phyloP scores from a whole-genome alignment of 176 grass and related monocot genomes.

The Alopecurus myosuroides region DNA sequence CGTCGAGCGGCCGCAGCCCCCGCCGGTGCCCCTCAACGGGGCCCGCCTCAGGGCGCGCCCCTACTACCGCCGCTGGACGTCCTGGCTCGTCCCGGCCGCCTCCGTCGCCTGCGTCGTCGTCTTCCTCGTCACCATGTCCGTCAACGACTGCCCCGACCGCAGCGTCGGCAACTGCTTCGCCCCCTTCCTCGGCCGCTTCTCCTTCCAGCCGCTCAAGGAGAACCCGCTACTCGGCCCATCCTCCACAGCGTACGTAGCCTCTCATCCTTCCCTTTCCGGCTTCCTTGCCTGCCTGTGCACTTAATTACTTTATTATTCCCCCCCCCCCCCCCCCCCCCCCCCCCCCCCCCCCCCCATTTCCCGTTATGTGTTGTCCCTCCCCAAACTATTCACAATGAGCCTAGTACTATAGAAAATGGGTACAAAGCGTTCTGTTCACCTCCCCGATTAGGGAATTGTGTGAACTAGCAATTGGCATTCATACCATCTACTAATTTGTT shows the following conservation, averaged over 20 bases:
- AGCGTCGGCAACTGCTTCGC: slow-evolving; percentile 35
- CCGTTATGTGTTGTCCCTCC: neutral
- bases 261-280: neutral
- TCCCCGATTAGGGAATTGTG: neutral
- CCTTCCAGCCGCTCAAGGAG: slow-evolving; percentile 78
- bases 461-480: neutral
- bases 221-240: slow-evolving; percentile 93
- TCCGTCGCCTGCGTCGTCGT: slow-evolving; percentile 39
- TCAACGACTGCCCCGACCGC: slow-evolving; percentile 75
- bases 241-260: slow-evolving; percentile 46
- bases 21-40: neutral
- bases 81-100: slow-evolving; percentile 63
- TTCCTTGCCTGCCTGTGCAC: neutral
- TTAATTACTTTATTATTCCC: too few species aligned
- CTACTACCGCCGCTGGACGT: slow-evolving; percentile 50
- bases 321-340: too few species aligned
- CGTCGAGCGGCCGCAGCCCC: slow-evolving; percentile 7
- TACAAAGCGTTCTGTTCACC: neutral
- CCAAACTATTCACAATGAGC: neutral
- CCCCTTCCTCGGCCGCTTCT: slow-evolving; percentile 61
- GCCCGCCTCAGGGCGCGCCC: slow-evolving; percentile 19
- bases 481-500: neutral
- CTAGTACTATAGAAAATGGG: neutral
- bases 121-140: slow-evolving; percentile 74
- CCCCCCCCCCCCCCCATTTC: too few species aligned